phyloP scores from a whole-genome alignment of 2,329 filamentous ascomycete genomes.

The Colletotrichum aenigma region DNA sequence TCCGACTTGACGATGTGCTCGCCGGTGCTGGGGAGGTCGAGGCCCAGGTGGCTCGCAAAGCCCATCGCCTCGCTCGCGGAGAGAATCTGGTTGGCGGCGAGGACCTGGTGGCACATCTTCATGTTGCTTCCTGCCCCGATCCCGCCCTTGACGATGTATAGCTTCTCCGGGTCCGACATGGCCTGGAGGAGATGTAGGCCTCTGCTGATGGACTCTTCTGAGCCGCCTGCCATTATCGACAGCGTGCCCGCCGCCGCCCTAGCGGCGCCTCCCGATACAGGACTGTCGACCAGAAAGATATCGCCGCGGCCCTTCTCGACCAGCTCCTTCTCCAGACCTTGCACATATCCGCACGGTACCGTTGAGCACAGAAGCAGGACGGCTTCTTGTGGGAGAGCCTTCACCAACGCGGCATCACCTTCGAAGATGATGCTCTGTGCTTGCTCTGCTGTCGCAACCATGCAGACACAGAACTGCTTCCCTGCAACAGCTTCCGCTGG shows the following conservation, averaged over 20 bases:
- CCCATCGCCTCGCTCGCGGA: conserved; percentile 65
- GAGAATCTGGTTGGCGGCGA: conserved; percentile 68
- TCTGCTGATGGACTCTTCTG: conserved; percentile 59
- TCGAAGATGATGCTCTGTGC: conserved; percentile 70
- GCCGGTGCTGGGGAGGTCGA: conserved; percentile 49
- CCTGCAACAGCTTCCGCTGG: conserved; percentile 65
- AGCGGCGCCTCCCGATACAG: conserved; percentile 30
- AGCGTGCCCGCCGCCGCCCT: conserved; percentile 65
- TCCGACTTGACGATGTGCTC: conserved; percentile 49
- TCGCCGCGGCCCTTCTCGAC: conserved; percentile 61
- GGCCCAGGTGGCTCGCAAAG: conserved; percentile 54
- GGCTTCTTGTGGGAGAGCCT: not conserved
- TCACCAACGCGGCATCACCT: conserved; percentile 51
- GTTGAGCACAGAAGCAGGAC: conserved; percentile 58
- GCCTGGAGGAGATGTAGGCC: conserved; percentile 64
- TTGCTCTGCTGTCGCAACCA: conserved; percentile 77
- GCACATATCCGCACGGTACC: conserved; percentile 69
- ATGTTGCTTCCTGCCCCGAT: conserved; percentile 65
- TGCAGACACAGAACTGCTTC: conserved; percentile 69
- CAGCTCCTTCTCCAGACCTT: conserved; percentile 63
- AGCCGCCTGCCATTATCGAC: conserved; percentile 75
- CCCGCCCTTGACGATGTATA: conserved; percentile 66
- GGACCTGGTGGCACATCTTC: conserved; percentile 68
- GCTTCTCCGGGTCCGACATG: conserved; percentile 65
- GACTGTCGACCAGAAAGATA: conserved; percentile 41